These are phyloP conservation scores for Orbilia javanica DNA, from an alignment of 2,329 filamentous ascomycete genomes.

Conservation along the genomic window DNA sequence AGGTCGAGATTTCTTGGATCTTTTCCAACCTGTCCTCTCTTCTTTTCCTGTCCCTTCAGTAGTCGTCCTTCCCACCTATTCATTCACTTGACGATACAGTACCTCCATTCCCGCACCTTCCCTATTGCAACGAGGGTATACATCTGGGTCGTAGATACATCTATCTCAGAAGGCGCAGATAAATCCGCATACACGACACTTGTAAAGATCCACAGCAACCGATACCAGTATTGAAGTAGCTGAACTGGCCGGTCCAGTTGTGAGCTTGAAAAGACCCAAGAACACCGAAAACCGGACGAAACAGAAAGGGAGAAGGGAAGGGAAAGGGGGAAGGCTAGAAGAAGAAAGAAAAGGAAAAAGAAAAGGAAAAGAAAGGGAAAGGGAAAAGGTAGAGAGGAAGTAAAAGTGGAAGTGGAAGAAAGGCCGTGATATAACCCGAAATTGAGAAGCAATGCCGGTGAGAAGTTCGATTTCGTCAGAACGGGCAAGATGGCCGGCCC, in stretches of 20 bases:
- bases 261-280: neutral
- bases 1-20: constrained; percentile 5
- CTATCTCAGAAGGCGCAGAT: neutral
- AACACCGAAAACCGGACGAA: constrained; percentile 1
- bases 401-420: too few relatives aligned
- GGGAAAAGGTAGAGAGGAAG: neutral
- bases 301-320: neutral
- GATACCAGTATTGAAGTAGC: constrained; percentile 4
- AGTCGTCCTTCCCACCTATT: constrained; percentile 1
- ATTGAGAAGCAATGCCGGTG: constrained; percentile 33
- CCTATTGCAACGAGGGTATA: neutral
- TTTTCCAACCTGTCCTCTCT: constrained; percentile 3
- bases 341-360: neutral
- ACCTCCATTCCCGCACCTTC: neutral
- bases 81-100: neutral
- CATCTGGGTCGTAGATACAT: neutral
- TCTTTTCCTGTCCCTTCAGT: constrained; percentile 9
- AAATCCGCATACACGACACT: neutral
- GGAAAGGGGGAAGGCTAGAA: neutral
- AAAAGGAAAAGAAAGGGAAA: neutral
- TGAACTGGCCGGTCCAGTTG: constrained; percentile 58
- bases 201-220: neutral
- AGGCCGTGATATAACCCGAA: neutral
- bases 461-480: constrained; percentile 73
- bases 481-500: constrained; percentile 82